Evolutionary conservation across 768 basidiomycete species (phyloP), one percentile per base, ranked within the genome.

Genomic region (Hygrophoropsis aurantiaca): DNA sequence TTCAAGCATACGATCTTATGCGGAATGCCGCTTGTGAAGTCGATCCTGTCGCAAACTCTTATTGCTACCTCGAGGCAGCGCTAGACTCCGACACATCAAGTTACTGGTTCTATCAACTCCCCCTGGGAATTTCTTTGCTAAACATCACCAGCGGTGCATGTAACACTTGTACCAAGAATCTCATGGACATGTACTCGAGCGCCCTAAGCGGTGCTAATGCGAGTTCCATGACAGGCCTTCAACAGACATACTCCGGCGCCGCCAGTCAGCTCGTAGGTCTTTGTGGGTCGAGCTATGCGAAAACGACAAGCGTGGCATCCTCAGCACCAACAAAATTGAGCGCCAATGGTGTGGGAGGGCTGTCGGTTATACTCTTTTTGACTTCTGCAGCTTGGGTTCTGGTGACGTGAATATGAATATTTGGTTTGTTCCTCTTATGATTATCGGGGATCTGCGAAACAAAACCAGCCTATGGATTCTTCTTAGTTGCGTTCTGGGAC

Each of bases 31-130:
- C 75, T 5, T 93, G 90, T 59, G 69, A 78, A 19, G 53, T 73
- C 7, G 74, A 87, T 62, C 74, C 81, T 9, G 57, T 70, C 3
- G 75, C 80, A 24, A 75, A 83, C 55, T 64, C 79, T 0, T 93
- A 90, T 67, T 93, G 90, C 70, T 91, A 80, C 67, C 43, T 89
- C 44, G 73, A 82, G 50, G 87, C 90, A 11, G 76, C 80, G 18
- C 71, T 67, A 26, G 72, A 72, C 50, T 25, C 72, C 3, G 79
- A 81, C 47, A 79, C 85, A 0, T 76, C 81, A 18, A 87, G 88
- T 59, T 62, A 82, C n/a, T 89, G 83, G 70, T 79, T 82, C 62
- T 93, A 88, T 69, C 64, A 71, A 27, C 73, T 92, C 10, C 83
- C 84, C 3, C 74, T 84, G 10, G 87, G 84, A 11, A 66, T 72